Evolutionary conservation across 768 basidiomycete genomes (phyloP), one percentile per base, ranked within the genome.

Genomic region (Suillus occidentalis): DNA sequence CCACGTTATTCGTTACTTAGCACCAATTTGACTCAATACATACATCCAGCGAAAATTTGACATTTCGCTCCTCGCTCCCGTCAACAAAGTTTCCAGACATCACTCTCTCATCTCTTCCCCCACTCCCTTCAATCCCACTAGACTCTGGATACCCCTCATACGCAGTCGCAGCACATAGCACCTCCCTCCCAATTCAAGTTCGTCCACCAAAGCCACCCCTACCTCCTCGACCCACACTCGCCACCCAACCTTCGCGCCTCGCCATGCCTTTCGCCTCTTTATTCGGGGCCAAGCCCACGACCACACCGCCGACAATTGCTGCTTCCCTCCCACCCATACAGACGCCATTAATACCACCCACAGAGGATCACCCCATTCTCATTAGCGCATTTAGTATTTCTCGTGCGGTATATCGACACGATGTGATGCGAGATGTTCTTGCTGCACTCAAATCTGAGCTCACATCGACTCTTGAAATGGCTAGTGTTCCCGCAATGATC

Each of bases 251-350:
- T 0, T 81, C 86, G 0, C 82, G 91, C 0, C 81, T 93, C 13
- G 75, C 84, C 34, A 90, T 90, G 69, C 89, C 92, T 0, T 95
- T 95, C 69, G 89, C 91, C 0, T 89, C 89, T 2, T 82, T 95
- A n/a, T 94, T 93, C 69, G 90, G 87, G 6, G 72, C 77, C 43
- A 70, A 76, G 57, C 65, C 80, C 6, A 68, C 75, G 47, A 76
- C 71, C 18, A 42, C 72, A 28, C 67, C 73, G 22, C 78, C 71
- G 64, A 71, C 70, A 63, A 71, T 70, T 28, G 71, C 77, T 10
- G 75, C 74, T 36, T 69, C 70, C 13, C 75, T 60, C 66, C 76
- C 68, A 69, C 74, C 60, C 47, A 70, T 18, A 2, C 66, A 73
- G 22, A 60, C 71, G 34, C 66, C 80, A 34, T 67, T 77, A 31